A percentile compares a stretch with the other conserved stretches of the same genome.
Evolutionary conservation across 2,329 filamentous ascomycete genomes (phyloP).

Genomic region (Lasiodiplodia citricola): DNA sequence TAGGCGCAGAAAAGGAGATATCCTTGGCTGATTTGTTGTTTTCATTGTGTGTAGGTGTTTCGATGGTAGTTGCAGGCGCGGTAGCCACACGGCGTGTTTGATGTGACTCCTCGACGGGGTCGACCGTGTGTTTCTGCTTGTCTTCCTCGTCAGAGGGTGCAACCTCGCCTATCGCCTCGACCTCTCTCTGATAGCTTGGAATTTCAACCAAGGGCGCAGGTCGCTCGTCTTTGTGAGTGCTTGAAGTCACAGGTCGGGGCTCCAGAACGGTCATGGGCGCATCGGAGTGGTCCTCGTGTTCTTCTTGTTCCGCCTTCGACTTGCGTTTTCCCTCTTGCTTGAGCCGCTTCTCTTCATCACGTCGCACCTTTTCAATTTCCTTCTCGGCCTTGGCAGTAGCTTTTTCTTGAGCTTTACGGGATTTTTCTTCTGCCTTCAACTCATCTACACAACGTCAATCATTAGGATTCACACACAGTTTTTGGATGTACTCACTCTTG

Average conservation of each 20-base stretch:
- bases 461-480: background rate
- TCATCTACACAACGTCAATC: slow-evolving; percentile 52
- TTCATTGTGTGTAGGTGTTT: background rate
- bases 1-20: background rate
- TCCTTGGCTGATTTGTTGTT: background rate
- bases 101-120: slow-evolving; percentile 31
- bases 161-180: slow-evolving; percentile 25
- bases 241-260: slow-evolving; percentile 13
- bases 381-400: slow-evolving; percentile 43
- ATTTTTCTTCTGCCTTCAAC: slow-evolving; percentile 56
- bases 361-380: slow-evolving; percentile 54
- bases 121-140: slow-evolving; percentile 32
- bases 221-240: slow-evolving; percentile 19
- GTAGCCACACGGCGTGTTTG: slow-evolving; percentile 8
- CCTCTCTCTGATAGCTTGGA: slow-evolving; percentile 20
- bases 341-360: slow-evolving; percentile 58
- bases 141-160: slow-evolving; percentile 15
- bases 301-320: slow-evolving; percentile 38
- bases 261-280: slow-evolving; percentile 7
- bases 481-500: slow-evolving; percentile 60
- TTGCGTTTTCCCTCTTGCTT: slow-evolving; percentile 61
- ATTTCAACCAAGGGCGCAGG: slow-evolving; percentile 3
- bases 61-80: background rate
- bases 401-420: slow-evolving; percentile 59
- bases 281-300: slow-evolving; percentile 4